Conservation (phyloP, 306 rosid species). For the Pyrus pyrifolia region DNA sequence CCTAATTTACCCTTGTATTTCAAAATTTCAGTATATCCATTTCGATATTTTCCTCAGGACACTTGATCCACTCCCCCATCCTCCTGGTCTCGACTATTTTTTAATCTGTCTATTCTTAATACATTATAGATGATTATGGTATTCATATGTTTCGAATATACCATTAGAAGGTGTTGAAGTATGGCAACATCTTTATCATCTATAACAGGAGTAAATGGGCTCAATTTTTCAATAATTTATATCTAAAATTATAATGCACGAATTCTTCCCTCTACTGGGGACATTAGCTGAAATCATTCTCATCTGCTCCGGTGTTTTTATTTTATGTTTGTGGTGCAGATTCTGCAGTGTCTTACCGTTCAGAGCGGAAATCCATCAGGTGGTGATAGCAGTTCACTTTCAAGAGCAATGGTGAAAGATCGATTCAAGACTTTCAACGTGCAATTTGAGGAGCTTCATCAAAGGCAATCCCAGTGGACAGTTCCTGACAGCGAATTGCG, state of each 20-base stretch:
- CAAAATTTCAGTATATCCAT: too few species aligned
- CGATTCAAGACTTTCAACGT: constrained; percentile 77
- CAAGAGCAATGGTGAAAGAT: constrained; percentile 72
- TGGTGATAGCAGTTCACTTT: constrained; percentile 42
- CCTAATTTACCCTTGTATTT: not conserved
- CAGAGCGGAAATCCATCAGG: constrained; percentile 51
- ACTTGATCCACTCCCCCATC: too few species aligned
- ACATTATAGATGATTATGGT: not conserved
- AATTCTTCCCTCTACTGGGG: not conserved
- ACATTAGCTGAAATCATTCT: not conserved
- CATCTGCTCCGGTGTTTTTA: not conserved
- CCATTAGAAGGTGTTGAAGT: too few species aligned
- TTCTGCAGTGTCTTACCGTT: constrained; percentile 86
- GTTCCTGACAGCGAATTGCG: constrained; percentile 94
- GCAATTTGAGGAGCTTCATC: constrained; percentile 87
- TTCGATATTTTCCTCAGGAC: too few species aligned
- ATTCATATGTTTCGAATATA: not conserved
- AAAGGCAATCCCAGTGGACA: constrained; percentile 95
- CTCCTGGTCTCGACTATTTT: too few species aligned
- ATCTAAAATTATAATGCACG: not conserved
- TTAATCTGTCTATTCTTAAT: too few species aligned
- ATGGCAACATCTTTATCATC: too few species aligned
- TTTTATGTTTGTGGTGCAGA: constrained; percentile 35
- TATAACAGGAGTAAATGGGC: too few species aligned
- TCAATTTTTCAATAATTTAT: not conserved